Conservation (phyloP, 2,329 filamentous ascomycete species). For the Cordyceps javanica region DNA sequence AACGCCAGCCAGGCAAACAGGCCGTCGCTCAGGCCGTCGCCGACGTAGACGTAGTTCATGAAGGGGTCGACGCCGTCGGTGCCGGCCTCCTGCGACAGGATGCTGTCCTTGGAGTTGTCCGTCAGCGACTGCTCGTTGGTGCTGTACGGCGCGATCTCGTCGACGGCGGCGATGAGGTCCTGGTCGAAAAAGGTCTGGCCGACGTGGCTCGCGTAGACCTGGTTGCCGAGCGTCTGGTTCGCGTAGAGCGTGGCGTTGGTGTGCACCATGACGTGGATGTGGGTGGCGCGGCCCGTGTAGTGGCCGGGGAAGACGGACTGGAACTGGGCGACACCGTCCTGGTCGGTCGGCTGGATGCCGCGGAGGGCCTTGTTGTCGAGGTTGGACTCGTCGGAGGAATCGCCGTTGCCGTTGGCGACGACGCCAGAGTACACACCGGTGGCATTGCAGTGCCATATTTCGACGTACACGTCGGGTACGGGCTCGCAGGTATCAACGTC, state of each 20-base stretch:
- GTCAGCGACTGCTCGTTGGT: constrained; percentile 41
- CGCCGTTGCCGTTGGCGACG: constrained; percentile 32
- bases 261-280: constrained; percentile 41
- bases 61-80: constrained; percentile 48
- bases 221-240: constrained; percentile 30
- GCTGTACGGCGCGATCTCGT: constrained; percentile 41
- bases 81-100: constrained; percentile 41
- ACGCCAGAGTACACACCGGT: constrained; percentile 41
- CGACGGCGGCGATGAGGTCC: constrained; percentile 45
- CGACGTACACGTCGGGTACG: constrained; percentile 32
- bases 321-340: constrained; percentile 37
- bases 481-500: constrained; percentile 36
- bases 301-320: constrained; percentile 39
- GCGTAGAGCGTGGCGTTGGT: constrained; percentile 26
- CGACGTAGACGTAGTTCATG: constrained; percentile 51
- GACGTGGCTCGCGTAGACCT: constrained; percentile 46
- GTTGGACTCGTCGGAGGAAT: constrained; percentile 31
- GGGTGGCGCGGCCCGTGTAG: constrained; percentile 39
- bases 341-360: constrained; percentile 34
- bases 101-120: constrained; percentile 44
- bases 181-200: constrained; percentile 62
- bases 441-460: constrained; percentile 40
- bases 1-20: constrained; percentile 50
- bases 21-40: constrained; percentile 44
- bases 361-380: constrained; percentile 29